A percentile compares a stretch with the other conserved stretches of the same genome.
Conservation (phyloP, 2,329 filamentous ascomycete species). For the Trichophaea hybrida region DNA sequence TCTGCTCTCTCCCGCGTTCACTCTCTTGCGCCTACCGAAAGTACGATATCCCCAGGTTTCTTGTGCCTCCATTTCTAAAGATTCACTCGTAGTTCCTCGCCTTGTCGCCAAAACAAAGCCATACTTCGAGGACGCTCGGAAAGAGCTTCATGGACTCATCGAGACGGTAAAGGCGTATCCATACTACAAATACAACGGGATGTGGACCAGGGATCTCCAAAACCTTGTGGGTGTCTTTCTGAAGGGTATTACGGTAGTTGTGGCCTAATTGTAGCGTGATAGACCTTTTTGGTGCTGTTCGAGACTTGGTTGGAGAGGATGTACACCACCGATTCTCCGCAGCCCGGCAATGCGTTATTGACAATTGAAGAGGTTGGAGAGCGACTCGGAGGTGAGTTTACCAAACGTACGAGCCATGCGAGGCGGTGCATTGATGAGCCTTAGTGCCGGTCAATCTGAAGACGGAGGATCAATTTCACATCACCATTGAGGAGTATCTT, state of each 20-base stretch:
- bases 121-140: slow-evolving; percentile 56
- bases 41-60: slow-evolving; percentile 34
- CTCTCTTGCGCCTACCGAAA: slow-evolving; percentile 56
- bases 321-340: slow-evolving; percentile 40
- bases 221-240: slow-evolving; percentile 51
- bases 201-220: slow-evolving; percentile 76
- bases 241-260: slow-evolving; percentile 3
- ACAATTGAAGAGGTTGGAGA: slow-evolving; percentile 78
- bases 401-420: neutral
- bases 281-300: slow-evolving; percentile 45
- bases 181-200: slow-evolving; percentile 93
- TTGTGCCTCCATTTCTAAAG: neutral
- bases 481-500: slow-evolving; percentile 95
- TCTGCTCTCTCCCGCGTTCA: slow-evolving; percentile 74
- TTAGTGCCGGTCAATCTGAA: slow-evolving; percentile 36
- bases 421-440: slow-evolving; percentile 3
- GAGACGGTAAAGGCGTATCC: slow-evolving; percentile 68
- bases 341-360: slow-evolving; percentile 47
- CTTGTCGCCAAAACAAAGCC: slow-evolving; percentile 56
- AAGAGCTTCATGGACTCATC: slow-evolving; percentile 55
- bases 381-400: slow-evolving; percentile 50
- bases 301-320: slow-evolving; percentile 55
- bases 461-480: slow-evolving; percentile 76
- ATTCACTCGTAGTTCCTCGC: slow-evolving; percentile 41
- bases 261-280: slow-evolving; percentile 9